A percentile compares a stretch with the other conserved stretches of the same genome.
Conservation (phyloP, 1,139 yeast genomes). For the Diutina ranongensis region DNA sequence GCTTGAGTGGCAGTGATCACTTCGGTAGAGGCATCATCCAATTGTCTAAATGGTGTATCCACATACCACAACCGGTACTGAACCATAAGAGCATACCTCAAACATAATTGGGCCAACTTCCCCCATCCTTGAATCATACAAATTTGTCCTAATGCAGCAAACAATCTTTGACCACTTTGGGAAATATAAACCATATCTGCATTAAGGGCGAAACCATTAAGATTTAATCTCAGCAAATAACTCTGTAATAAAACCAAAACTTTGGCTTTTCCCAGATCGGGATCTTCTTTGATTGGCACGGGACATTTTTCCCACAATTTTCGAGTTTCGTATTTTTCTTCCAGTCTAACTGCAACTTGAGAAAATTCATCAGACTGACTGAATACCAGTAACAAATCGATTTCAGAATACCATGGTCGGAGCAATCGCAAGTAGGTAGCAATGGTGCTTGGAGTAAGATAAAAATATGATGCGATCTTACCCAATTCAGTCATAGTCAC, state of each 20-base stretch:
- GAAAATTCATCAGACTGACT: conserved; percentile 78
- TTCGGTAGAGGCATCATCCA: conserved; percentile 55
- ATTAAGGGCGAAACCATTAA: conserved; percentile 85
- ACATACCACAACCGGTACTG: conserved; percentile 78
- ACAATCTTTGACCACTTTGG: conserved; percentile 84
- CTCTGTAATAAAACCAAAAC: conserved; percentile 74
- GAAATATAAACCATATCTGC: conserved; percentile 91
- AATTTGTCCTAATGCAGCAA: conserved; percentile 79
- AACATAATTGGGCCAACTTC: conserved; percentile 39
- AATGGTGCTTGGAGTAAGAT: conserved; percentile 68
- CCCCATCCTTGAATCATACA: conserved; percentile 69
- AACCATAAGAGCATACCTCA: conserved; percentile 69
- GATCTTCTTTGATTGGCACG: conserved; percentile 66
- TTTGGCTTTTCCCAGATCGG: conserved; percentile 68
- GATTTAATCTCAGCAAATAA: conserved; percentile 59
- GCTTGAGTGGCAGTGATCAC: conserved; percentile 67
- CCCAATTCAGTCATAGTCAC: conserved; percentile 65
- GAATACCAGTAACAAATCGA: conserved; percentile 70
- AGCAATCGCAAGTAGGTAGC: conserved; percentile 47
- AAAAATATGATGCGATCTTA: conserved; percentile 75
- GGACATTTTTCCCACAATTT: conserved; percentile 71
- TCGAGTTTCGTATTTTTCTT: conserved; percentile 69
- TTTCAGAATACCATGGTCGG: conserved; percentile 52
- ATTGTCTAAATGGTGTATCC: conserved; percentile 81
- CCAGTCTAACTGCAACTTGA: conserved; percentile 73